Evolutionary conservation across 306 rosid genomes (phyloP).

Genomic region (Neltuma alba): DNA sequence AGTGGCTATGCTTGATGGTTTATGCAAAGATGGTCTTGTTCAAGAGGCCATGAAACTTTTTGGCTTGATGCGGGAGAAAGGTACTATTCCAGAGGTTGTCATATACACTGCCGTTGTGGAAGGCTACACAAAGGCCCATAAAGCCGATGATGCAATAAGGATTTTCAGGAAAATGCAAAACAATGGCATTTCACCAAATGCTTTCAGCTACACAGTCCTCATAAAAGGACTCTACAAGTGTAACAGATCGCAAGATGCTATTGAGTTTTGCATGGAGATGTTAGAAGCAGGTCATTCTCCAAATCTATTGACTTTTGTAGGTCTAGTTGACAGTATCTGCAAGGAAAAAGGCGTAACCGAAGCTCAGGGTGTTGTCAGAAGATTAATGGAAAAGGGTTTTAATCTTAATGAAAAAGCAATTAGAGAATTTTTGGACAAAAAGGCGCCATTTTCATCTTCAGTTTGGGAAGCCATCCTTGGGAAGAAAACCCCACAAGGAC

Average conservation of each 20-base stretch:
- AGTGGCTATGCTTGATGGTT: constrained; percentile 95
- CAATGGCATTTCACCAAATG: constrained; percentile 74
- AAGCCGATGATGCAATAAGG: constrained; percentile 72
- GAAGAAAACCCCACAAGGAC: constrained; percentile 50
- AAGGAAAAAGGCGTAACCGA: constrained; percentile 66
- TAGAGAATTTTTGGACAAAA: constrained; percentile 70
- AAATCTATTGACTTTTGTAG: constrained; percentile 74
- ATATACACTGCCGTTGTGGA: constrained; percentile 93
- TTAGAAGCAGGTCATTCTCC: constrained; percentile 80
- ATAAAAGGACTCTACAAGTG: constrained; percentile 71
- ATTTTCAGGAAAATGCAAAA: constrained; percentile 86
- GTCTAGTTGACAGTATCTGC: constrained; percentile 65
- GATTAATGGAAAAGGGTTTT: constrained; percentile 73
- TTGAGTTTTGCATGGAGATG: constrained; percentile 83
- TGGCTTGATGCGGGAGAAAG: constrained; percentile 83
- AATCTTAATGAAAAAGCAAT: constrained; percentile 70
- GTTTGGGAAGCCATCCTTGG: constrained; percentile 83
- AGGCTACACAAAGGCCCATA: constrained; percentile 76
- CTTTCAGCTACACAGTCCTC: constrained; percentile 73
- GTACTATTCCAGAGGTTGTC: constrained; percentile 90
- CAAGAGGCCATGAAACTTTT: constrained; percentile 96
- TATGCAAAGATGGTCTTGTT: constrained; percentile 93
- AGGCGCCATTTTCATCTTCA: constrained; percentile 55
- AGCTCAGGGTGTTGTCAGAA: constrained; percentile 55
- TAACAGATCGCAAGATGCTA: constrained; percentile 55